Evolutionary conservation across 805 yeast species (phyloP), one percentile per base, ranked within the genome.

Genomic region (Candida maesae): DNA sequence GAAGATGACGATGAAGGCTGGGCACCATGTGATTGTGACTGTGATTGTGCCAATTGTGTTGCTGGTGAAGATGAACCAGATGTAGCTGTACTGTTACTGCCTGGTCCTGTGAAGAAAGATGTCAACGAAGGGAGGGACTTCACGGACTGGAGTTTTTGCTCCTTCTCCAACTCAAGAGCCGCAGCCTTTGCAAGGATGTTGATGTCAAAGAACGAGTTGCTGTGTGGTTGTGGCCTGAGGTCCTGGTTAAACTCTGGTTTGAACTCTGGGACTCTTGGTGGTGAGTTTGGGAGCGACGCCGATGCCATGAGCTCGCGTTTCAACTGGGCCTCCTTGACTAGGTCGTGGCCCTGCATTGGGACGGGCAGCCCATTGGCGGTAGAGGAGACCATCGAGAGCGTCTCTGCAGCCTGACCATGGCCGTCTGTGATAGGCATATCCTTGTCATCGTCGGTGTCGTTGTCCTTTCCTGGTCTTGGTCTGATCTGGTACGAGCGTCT

Each of bases 401-500:
- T 36, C 21, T 36, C 45, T 2, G 39, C 35, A 4, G 29, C 39
- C 28, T 44, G 31, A 6, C 31, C 36, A n/a, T 34, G 31, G 5
- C 36, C 25, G 9, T 36, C 18, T 4, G 34, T 30, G 11, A 26
- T 29, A 4, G 35, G 15, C 33, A 32, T 26, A 24, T 42, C 39
- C 12, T 20, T 25, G 21, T 34, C 45, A 13, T 30, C 30, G 13
- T 33, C 23, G 6, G 35, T 33, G 11, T 19, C 10, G 5, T 14
- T 14, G 35, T 21, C 4, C 27, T 30, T 18, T 28, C 42, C 39
- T 10, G 26, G 28, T 13, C 42, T 49, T 36, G 65, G 65, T 60
- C 66, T 67, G 52, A 64, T 60, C 38, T 68, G 60, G 37, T 70
- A 70, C 25, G 71, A 72, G 58, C 79, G 75, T 53, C 83, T 79